Evolutionary conservation across 2,329 filamentous ascomycete genomes (phyloP).

Genomic region (Aspergillus uvarum): DNA sequence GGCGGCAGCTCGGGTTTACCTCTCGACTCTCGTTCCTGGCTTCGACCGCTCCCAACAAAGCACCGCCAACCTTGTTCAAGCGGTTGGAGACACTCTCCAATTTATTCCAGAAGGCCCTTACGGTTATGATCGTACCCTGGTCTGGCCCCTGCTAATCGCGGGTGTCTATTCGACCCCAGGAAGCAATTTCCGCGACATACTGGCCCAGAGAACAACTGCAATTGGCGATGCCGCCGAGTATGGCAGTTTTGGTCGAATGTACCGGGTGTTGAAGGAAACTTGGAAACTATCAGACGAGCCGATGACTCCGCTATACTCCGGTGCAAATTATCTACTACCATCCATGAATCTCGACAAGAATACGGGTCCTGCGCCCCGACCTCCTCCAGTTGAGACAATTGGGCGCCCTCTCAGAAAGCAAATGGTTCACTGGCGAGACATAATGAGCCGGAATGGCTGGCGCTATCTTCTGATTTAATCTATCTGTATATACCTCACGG

Average conservation of each 20-base stretch:
- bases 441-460: constrained; percentile 88
- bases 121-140: constrained; percentile 84
- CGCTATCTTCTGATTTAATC: constrained; percentile 81
- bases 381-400: constrained; percentile 4
- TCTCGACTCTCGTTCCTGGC: constrained; percentile 87
- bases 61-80: constrained; percentile 72
- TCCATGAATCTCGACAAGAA: not conserved
- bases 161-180: constrained; percentile 72
- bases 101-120: constrained; percentile 75
- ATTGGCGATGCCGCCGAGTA: constrained; percentile 74
- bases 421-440: constrained; percentile 88
- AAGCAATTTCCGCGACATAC: constrained; percentile 73
- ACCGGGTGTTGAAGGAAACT: constrained; percentile 73
- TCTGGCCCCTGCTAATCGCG: constrained; percentile 88
- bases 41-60: constrained; percentile 72
- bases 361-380: not conserved
- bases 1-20: constrained; percentile 85
- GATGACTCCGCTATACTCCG: not conserved
- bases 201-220: constrained; percentile 69
- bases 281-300: constrained; percentile 72
- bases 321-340: not conserved
- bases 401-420: constrained; percentile 41
- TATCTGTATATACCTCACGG: not conserved
- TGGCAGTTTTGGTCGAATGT: constrained; percentile 82
- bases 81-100: constrained; percentile 72